Evolutionary conservation across 768 basidiomycete species (phyloP), one percentile per base, ranked within the genome.

Genomic region (Inosperma sp.): DNA sequence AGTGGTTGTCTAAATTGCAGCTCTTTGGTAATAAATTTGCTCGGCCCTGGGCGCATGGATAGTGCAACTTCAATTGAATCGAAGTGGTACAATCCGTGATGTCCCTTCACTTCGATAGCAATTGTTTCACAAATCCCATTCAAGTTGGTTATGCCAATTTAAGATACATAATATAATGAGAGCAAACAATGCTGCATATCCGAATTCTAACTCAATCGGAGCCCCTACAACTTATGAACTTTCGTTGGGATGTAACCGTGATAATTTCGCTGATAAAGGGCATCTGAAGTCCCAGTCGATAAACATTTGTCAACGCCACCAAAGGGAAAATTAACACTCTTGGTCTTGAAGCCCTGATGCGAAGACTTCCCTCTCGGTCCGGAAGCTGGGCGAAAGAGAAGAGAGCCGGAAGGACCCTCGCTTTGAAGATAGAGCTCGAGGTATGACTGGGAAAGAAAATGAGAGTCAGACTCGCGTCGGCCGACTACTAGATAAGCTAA

Each of bases 201-300:
- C n/a, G n/a, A n/a, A n/a, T n/a, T n/a, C n/a, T n/a, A n/a, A n/a
- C n/a, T n/a, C 39, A 40, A 42, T 16, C 23, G 26, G 29, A 7
- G 14, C 5, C 26, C 23, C 19, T 26, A 43, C 25, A 43, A 22
- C 26, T 43, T 43, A 29, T 26, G 41, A 25, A 29, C 26, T 43
- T 43, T 43, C n/a, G 41, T 43, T 43, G 41, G 41, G 8, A 31
- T n/a, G n/a, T 31, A n/a, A 31, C 30, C 8, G n/a, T n/a, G 30
- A n/a, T n/a, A n/a, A 29, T 43, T 27, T n/a, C 26, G 22, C 29
- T 27, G 8, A 43, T 16, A 29, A n/a, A n/a, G n/a, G n/a, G n/a
- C n/a, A n/a, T n/a, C n/a, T 17, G 26, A 25, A 16, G 25, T 31
- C 30, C 30, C 8, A 31, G 30, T 31, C 30, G n/a, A n/a, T 31